Evolutionary conservation across 179 eudicot genomes (phyloP), one percentile per base, ranked within the genome.

Genomic region (Nepenthes alata): DNA sequence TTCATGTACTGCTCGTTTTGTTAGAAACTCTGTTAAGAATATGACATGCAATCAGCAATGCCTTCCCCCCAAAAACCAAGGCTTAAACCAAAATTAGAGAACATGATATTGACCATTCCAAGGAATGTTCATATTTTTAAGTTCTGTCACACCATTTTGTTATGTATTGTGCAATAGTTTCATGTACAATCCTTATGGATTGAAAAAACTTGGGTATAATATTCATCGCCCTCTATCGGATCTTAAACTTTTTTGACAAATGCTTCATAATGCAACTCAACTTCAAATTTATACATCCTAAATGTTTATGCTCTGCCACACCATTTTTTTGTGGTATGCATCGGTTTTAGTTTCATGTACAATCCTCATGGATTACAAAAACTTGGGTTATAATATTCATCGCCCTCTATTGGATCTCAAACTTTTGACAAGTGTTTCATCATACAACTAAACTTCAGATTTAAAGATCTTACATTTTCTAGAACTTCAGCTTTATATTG

Each of bases 401-500:
- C 15, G 0, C 57, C 62, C 25, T n/a, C 49, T 57, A 37, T 65
- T 37, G 0, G 10, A 57, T 34, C 37, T 10, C 0, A 47, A 7
- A 15, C 36, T 8, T 16, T 57, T 66, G 0, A 66, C 15, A 7
- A 34, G 9, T 1, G 15, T 13, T 1, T 35, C 60, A 54, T 39
- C 55, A 1, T 64, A 12, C 10, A 11, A 13, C 55, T 56, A 54
- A 16, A 64, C 53, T 41, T 64, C 44, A 7, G 0, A 35, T 47
- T 55, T 52, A 25, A 8, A 44, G 11, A 35, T 5, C 35, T 39
- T 25, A 37, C 49, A 48, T 11, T 61, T 49, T 5, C 47, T 2
- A 61, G 11, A 6, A 50, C 56, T 50, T 61, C n/a, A 61, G 25
- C 12, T 49, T 61, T 61, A 48, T 25, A 25, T 25, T 25, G 25